Evolutionary conservation across 371 early-diverging fungal species (phyloP).

Genomic region (Syncephalis plumigaleata): DNA sequence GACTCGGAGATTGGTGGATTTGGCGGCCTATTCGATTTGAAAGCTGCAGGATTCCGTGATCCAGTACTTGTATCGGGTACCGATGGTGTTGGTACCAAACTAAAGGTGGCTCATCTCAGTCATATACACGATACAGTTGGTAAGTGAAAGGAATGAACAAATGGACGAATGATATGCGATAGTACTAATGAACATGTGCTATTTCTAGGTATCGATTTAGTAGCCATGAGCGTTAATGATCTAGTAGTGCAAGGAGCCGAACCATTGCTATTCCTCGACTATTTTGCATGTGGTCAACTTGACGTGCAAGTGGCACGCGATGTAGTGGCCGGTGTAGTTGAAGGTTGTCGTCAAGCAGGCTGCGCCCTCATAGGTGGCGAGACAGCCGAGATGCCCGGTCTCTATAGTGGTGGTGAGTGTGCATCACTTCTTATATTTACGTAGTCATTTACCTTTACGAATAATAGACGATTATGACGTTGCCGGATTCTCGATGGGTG

Average conservation of each 20-base stretch:
- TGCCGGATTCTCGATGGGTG: slow-evolving; percentile 95
- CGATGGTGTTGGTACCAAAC: slow-evolving; percentile 97
- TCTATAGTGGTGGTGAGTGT: slow-evolving; percentile 32
- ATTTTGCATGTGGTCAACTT: slow-evolving; percentile 88
- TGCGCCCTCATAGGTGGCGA: slow-evolving; percentile 96
- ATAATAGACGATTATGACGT: slow-evolving; percentile 61
- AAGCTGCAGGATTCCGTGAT: slow-evolving; percentile 76
- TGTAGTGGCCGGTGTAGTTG: slow-evolving; percentile 85
- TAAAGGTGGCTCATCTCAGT: slow-evolving; percentile 80
- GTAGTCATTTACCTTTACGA: neutral
- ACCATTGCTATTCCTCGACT: slow-evolving; percentile 93
- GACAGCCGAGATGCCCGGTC: slow-evolving; percentile 98
- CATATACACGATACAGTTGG: slow-evolving; percentile 76
- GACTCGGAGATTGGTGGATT: slow-evolving; percentile 97
- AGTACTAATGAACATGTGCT: slow-evolving; percentile 3
- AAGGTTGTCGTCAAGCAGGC: slow-evolving; percentile 82
- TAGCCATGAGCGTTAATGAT: slow-evolving; percentile 98
- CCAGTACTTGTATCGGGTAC: slow-evolving; percentile 91
- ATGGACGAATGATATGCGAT: neutral
- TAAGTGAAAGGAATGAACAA: slow-evolving; percentile 1
- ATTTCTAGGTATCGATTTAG: slow-evolving; percentile 68
- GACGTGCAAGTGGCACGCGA: slow-evolving; percentile 79
- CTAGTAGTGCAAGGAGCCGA: slow-evolving; percentile 97
- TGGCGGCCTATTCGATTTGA: slow-evolving; percentile 92
- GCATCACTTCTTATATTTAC: neutral